Conservation (phyloP, 495 filamentous ascomycete genomes). For the Penicillium samsonianum region DNA sequence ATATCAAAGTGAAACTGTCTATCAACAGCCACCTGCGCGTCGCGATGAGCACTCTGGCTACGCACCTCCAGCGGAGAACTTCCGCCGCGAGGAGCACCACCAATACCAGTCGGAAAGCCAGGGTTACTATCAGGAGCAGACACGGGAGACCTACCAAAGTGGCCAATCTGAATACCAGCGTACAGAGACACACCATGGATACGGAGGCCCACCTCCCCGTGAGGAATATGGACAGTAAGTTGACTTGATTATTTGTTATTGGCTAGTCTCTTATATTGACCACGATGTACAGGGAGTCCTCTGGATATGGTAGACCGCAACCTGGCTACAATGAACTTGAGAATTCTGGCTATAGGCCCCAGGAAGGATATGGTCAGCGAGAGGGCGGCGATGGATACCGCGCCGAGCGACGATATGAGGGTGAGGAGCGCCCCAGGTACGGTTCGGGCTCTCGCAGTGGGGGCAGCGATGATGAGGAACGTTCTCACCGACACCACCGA, state of each 20-base stretch:
- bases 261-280: slow-evolving; percentile 27
- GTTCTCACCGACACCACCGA: slow-evolving; percentile 37
- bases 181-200: slow-evolving; percentile 20
- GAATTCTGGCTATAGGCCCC: slow-evolving; percentile 16
- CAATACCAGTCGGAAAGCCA: slow-evolving; percentile 35
- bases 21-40: slow-evolving; percentile 10
- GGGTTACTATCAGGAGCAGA: slow-evolving; percentile 24
- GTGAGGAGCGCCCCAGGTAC: slow-evolving; percentile 18
- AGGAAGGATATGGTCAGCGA: slow-evolving; percentile 23
- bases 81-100: slow-evolving; percentile 26
- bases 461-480: slow-evolving; percentile 22
- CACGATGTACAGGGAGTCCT: slow-evolving; percentile 19
- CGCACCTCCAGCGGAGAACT: slow-evolving; percentile 17
- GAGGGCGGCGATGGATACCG: slow-evolving; percentile 13
- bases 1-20: slow-evolving; percentile 17
- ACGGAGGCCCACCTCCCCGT: slow-evolving; percentile 13
- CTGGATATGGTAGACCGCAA: slow-evolving; percentile 24
- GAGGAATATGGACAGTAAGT: slow-evolving; percentile 26
- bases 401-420: slow-evolving; percentile 12
- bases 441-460: slow-evolving; percentile 18
- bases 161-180: slow-evolving; percentile 22
- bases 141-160: slow-evolving; percentile 19
- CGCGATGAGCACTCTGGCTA: slow-evolving; percentile 13
- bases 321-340: slow-evolving; percentile 25
- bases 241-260: slow-evolving; percentile 18